These are phyloP conservation scores for Emmonsiellopsis sp. DNA, from an alignment of 2,329 filamentous ascomycete genomes.

Conservation along the genomic window DNA sequence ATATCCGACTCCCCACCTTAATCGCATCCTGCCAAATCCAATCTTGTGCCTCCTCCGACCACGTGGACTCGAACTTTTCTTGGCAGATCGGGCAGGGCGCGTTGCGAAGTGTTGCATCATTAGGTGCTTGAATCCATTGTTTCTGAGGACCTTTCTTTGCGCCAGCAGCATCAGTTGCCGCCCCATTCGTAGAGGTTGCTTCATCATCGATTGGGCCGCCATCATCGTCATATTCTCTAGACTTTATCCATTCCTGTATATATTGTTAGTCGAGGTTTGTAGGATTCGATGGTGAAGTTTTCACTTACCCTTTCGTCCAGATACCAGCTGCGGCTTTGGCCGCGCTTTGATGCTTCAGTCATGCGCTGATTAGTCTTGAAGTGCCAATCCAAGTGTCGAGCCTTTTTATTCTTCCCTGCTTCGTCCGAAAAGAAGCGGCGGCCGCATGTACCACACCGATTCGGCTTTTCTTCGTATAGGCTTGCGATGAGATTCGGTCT, in stretches of 20 bases:
- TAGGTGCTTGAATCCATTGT: constrained; percentile 74
- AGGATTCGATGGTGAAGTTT: constrained; percentile 6
- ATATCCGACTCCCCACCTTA: constrained; percentile 68
- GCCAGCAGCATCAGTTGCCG: constrained; percentile 30
- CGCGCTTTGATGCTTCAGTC: constrained; percentile 73
- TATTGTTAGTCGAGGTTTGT: constrained; percentile 11
- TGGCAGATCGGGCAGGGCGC: constrained; percentile 88
- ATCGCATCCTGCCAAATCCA: constrained; percentile 94
- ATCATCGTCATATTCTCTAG: constrained; percentile 68
- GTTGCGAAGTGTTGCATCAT: constrained; percentile 64
- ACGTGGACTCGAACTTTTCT: constrained; percentile 86
- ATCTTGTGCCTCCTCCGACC: constrained; percentile 87
- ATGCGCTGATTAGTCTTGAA: constrained; percentile 88
- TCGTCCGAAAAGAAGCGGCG: constrained; percentile 71
- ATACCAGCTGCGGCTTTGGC: constrained; percentile 90
- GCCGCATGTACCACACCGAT: constrained; percentile 85
- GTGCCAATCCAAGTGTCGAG: constrained; percentile 94
- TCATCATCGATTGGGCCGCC: constrained; percentile 35
- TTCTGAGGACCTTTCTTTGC: constrained; percentile 50
- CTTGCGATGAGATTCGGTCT: constrained; percentile 64
- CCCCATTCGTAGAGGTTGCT: constrained; percentile 29
- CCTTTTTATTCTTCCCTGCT: constrained; percentile 76
- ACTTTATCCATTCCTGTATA: constrained; percentile 76
- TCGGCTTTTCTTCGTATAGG: constrained; percentile 73
- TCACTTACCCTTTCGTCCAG: constrained; percentile 69